Conservation (phyloP, 768 basidiomycete species). For the Porpolomopsis calyptriformis region DNA sequence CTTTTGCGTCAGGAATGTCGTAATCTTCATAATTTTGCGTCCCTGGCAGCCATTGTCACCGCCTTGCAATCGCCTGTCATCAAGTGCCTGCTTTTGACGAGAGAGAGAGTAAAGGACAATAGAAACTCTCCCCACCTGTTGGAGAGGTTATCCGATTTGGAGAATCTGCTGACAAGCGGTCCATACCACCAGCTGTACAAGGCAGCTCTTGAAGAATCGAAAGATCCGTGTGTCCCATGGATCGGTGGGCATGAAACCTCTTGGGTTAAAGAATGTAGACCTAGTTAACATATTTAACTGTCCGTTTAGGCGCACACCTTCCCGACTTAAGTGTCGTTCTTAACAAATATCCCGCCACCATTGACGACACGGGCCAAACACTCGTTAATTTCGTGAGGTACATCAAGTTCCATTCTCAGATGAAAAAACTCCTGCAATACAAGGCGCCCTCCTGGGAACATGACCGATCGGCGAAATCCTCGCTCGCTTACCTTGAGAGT, state of each 20-base stretch:
- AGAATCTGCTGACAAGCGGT: slow-evolving; percentile 18
- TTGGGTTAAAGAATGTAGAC: neutral
- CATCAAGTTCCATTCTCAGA: slow-evolving; percentile 25
- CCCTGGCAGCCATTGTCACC: slow-evolving; percentile 31
- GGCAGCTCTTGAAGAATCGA: slow-evolving; percentile 20
- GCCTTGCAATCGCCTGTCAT: slow-evolving; percentile 33
- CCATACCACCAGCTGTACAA: slow-evolving; percentile 30
- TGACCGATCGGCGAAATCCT: slow-evolving; percentile 22
- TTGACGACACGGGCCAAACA: slow-evolving; percentile 21
- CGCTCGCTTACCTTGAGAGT: slow-evolving; percentile 32
- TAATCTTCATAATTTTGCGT: slow-evolving; percentile 33
- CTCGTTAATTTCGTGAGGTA: slow-evolving; percentile 37
- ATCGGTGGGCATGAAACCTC: slow-evolving; percentile 24
- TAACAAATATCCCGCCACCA: slow-evolving; percentile 18
- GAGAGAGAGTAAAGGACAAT: slow-evolving; percentile 20
- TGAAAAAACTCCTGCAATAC: slow-evolving; percentile 25
- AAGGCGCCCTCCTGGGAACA: slow-evolving; percentile 25
- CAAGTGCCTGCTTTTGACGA: slow-evolving; percentile 26
- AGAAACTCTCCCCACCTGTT: slow-evolving; percentile 20
- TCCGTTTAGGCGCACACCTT: slow-evolving; percentile 27
- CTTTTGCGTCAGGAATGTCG: slow-evolving; percentile 37
- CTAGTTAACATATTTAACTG: neutral
- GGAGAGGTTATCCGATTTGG: slow-evolving; percentile 24
- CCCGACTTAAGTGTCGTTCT: slow-evolving; percentile 26
- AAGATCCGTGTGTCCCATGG: slow-evolving; percentile 30